Evolutionary conservation across 2,329 filamentous ascomycete species (phyloP), one percentile per base, ranked within the genome.

Genomic region (Scedosporium minutisporum): DNA sequence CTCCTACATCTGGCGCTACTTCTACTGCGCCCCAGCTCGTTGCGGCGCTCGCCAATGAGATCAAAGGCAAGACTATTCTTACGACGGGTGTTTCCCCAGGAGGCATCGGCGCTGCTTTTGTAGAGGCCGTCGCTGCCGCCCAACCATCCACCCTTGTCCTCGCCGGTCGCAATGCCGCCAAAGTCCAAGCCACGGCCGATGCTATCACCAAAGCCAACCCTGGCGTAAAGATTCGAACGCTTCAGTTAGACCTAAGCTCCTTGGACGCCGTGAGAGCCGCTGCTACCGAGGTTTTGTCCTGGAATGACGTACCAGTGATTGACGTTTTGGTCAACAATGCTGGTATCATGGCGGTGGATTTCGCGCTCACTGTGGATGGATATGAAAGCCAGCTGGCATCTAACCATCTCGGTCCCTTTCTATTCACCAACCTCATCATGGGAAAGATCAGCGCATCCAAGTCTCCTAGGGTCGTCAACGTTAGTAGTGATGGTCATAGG

Each of bases 281-380:
- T 0, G 77, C 77, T 1, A 67, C 65, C 0, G 68, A 71, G 9
- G 70, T 79, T 4, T 74, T 72, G 12, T 44, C 63, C 0, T 73
- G 72, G 69, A 62, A 29, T 1, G 72, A 74, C 4, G 69, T 75
- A 2, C 69, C 67, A 64, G 66, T 51, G 7, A 71, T 79, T 14
- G 75, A 79, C 48, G 70, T 77, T 4, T 62, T 79, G 10, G 72
- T 79, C 10, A 79, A 79, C 63, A 77, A 76, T 62, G 76, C 77
- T 0, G 76, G 72, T 3, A 70, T 79, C 58, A 79, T 79, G 77
- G 75, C 70, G 1, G 60, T 71, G 2, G 66, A 68, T 0, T 71
- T 67, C 14, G 64, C 64, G 1, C 63, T 68, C 6, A 73, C 73
- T 0, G 64, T 65, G 0, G 77, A 80, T 55, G 76, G 77, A 0